phyloP scores from a whole-genome alignment of 768 basidiomycete genomes.

The Crucibulum laeve region DNA sequence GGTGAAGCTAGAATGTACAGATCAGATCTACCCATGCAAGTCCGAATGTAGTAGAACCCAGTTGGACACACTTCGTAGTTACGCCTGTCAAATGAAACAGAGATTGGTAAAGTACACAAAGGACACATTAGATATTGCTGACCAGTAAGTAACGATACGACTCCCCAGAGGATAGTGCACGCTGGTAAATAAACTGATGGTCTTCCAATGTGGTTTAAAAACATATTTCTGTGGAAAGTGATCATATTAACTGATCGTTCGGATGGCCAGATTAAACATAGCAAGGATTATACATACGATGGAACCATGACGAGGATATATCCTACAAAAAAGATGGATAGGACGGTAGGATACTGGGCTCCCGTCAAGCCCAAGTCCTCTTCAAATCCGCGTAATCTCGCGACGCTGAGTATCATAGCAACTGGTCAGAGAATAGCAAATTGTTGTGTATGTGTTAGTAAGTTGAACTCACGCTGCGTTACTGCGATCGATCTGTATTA shows the following conservation, averaged over 20 bases:
- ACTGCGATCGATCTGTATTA: constrained; percentile 48
- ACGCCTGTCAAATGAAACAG: constrained; percentile 11
- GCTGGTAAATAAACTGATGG: constrained; percentile 51
- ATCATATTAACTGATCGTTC: constrained; percentile 1
- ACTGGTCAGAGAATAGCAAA: neutral
- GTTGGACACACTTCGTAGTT: constrained; percentile 19
- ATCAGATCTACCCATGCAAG: no score
- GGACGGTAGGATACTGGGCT: constrained; percentile 44
- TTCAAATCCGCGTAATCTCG: constrained; percentile 50
- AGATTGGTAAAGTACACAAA: neutral
- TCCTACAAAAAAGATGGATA: constrained; percentile 45
- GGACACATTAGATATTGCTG: neutral
- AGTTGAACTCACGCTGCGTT: constrained; percentile 40
- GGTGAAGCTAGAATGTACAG: constrained; percentile 27
- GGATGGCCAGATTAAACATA: neutral
- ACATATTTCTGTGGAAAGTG: constrained; percentile 53
- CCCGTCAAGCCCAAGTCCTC: constrained; percentile 40
- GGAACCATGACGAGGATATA: constrained; percentile 24
- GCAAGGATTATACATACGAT: constrained; percentile 16
- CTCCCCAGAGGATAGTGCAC: constrained; percentile 53
- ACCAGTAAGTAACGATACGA: constrained; percentile 38
- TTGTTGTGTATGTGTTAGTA: neutral
- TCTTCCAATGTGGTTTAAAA: constrained; percentile 47
- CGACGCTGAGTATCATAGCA: constrained; percentile 33
- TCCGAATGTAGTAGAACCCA: neutral